Percentiles rank a stretch among this genome's conserved stretches.
Conservation (phyloP, 768 basidiomycete species). For the Hygrocybe coccinea region DNA sequence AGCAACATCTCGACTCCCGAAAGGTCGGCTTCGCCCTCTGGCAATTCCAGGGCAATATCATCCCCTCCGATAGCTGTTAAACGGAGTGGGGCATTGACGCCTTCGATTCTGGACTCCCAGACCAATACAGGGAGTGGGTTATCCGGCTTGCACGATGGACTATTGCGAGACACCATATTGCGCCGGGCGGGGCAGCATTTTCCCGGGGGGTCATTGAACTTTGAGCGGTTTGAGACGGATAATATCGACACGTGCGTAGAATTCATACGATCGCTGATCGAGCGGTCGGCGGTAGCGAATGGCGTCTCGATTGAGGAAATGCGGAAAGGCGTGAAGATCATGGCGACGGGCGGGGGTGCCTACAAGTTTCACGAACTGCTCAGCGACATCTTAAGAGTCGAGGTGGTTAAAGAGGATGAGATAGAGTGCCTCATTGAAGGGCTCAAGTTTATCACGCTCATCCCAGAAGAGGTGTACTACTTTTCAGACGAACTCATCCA, state of each 20-base stretch:
- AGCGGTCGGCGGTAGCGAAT: constrained; percentile 79
- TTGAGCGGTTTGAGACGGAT: constrained; percentile 93
- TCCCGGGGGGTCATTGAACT: constrained; percentile 95
- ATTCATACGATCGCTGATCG: constrained; percentile 85
- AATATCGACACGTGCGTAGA: constrained; percentile 77
- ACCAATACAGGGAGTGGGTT: constrained; percentile 23
- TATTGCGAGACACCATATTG: constrained; percentile 61
- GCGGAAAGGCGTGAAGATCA: constrained; percentile 89
- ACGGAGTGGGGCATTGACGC: constrained; percentile 75
- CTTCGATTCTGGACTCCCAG: constrained; percentile 62
- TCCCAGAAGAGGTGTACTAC: constrained; percentile 97
- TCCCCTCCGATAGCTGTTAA: constrained; percentile 36
- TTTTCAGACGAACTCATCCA: constrained; percentile 97
- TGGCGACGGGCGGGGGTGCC: constrained; percentile 97
- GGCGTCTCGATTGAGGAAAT: constrained; percentile 86
- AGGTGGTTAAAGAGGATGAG: constrained; percentile 90
- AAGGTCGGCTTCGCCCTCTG: constrained; percentile 38
- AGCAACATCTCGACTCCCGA: constrained; percentile 44
- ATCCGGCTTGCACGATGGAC: constrained; percentile 36
- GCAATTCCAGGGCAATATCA: constrained; percentile 27
- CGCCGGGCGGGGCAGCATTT: constrained; percentile 76
- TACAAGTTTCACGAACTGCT: constrained; percentile 90
- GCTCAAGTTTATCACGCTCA: constrained; percentile 90
- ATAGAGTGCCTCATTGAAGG: constrained; percentile 99
- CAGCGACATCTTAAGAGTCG: constrained; percentile 66